Conservation (phyloP, 768 basidiomycete genomes). For the Mycena sanguinolenta region DNA sequence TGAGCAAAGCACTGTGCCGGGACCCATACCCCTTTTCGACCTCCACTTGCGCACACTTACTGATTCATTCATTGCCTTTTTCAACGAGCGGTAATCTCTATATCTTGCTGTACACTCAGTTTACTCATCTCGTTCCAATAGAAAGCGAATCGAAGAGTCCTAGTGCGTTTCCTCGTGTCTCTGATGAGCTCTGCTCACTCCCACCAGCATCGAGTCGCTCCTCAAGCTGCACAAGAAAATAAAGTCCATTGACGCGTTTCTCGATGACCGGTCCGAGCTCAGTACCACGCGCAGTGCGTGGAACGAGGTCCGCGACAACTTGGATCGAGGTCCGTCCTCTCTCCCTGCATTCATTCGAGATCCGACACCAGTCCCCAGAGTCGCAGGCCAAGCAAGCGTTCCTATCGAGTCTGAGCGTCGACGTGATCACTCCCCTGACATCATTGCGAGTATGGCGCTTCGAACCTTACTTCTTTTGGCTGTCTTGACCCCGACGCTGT, state of each 20-base stretch:
- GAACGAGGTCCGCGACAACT: constrained; percentile 87
- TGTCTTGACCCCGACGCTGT: constrained; percentile 8
- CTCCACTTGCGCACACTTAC: constrained; percentile 74
- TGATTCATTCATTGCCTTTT: constrained; percentile 87
- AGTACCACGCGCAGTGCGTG: constrained; percentile 80
- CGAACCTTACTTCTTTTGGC: not conserved
- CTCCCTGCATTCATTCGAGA: constrained; percentile 16
- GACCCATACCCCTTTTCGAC: constrained; percentile 81
- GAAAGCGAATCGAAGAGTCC: constrained; percentile 86
- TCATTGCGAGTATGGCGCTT: constrained; percentile 70
- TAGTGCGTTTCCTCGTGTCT: constrained; percentile 67
- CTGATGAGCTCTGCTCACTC: constrained; percentile 7
- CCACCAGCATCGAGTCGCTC: constrained; percentile 78
- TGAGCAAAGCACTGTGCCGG: constrained; percentile 50
- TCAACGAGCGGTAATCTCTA: constrained; percentile 80
- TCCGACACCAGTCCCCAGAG: constrained; percentile 61
- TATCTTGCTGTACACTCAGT: constrained; percentile 32
- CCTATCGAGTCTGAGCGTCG: constrained; percentile 73
- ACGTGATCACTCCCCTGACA: constrained; percentile 80
- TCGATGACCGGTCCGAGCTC: constrained; percentile 80
- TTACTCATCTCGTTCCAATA: constrained; percentile 49
- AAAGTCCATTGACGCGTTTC: constrained; percentile 74
- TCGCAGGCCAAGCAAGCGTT: constrained; percentile 87
- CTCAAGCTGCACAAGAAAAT: constrained; percentile 79
- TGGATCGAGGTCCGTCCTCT: constrained; percentile 76